Evolutionary conservation across 75 land plant genomes (phyloP).

Genomic region (Selaginella moellendorffii): DNA sequence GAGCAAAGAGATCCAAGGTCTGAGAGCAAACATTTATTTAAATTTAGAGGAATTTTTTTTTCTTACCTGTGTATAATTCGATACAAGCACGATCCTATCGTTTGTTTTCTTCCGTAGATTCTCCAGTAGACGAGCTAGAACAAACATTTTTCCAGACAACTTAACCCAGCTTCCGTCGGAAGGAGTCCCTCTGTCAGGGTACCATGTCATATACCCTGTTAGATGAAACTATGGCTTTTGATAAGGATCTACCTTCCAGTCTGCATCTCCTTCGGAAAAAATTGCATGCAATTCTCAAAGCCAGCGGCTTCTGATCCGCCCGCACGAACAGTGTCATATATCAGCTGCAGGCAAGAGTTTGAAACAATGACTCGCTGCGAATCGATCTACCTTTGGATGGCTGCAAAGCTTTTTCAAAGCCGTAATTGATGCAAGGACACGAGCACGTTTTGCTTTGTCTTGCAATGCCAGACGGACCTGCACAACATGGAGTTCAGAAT

Average conservation of each 20-base stretch:
- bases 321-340: conserved; percentile 78
- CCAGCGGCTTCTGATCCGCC: conserved; percentile 73
- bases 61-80: conserved; percentile 91
- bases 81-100: conserved; percentile 97
- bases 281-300: conserved; percentile 70
- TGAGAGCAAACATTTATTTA: conserved; percentile 21
- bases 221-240: neutral
- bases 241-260: conserved; percentile 51
- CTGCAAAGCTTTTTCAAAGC: conserved; percentile 92
- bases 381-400: conserved; percentile 69
- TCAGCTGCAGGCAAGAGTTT: conserved; percentile 89
- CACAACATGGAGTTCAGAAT: neutral
- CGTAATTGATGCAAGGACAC: conserved; percentile 81
- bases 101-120: conserved; percentile 64
- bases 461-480: conserved; percentile 60
- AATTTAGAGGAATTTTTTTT: neutral
- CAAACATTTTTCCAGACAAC: conserved; percentile 94
- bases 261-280: conserved; percentile 76
- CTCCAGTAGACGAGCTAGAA: conserved; percentile 71
- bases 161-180: conserved; percentile 82
- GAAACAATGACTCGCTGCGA: no score
- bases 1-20: conserved; percentile 94
- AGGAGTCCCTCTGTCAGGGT: no score
- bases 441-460: conserved; percentile 61
- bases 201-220: no score